Conservation (phyloP, 805 yeast genomes). For the Scheffersomyces ergatensis region DNA sequence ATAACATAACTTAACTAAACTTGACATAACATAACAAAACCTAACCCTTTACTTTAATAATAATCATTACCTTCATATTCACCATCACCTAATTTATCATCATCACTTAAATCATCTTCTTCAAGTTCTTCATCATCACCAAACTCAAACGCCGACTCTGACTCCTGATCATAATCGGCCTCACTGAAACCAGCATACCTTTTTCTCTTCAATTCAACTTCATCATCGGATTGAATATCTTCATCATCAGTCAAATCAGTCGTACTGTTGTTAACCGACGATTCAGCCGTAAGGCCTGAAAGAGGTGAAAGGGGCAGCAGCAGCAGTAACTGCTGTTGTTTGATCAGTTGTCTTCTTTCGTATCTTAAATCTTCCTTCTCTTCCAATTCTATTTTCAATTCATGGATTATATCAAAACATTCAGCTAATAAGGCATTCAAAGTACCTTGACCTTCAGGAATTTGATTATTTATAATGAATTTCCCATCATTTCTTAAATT, state of each 20-base stretch:
- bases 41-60: too few species aligned
- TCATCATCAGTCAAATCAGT: slow-evolving; percentile 19
- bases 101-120: slow-evolving; percentile 7
- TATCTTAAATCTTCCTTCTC: slow-evolving; percentile 46
- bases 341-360: slow-evolving; percentile 7
- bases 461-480: slow-evolving; percentile 80
- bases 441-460: slow-evolving; percentile 99
- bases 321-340: too few species aligned
- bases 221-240: slow-evolving; percentile 38
- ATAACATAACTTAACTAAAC: too few species aligned
- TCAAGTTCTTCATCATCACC: slow-evolving; percentile 33
- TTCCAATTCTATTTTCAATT: slow-evolving; percentile 80
- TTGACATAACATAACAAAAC: too few species aligned
- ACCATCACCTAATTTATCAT: slow-evolving; percentile 15
- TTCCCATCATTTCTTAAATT: slow-evolving; percentile 87
- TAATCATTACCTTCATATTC: slow-evolving; percentile 44
- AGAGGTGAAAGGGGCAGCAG: neutral
- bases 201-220: slow-evolving; percentile 42
- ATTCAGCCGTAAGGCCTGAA: slow-evolving; percentile 1
- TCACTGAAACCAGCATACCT: slow-evolving; percentile 43
- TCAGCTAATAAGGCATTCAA: slow-evolving; percentile 86
- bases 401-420: slow-evolving; percentile 91
- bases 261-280: neutral
- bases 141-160: slow-evolving; percentile 29
- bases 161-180: slow-evolving; percentile 43